Evolutionary conservation across 2,329 filamentous ascomycete genomes (phyloP).

Genomic region (Apiospora sp.): DNA sequence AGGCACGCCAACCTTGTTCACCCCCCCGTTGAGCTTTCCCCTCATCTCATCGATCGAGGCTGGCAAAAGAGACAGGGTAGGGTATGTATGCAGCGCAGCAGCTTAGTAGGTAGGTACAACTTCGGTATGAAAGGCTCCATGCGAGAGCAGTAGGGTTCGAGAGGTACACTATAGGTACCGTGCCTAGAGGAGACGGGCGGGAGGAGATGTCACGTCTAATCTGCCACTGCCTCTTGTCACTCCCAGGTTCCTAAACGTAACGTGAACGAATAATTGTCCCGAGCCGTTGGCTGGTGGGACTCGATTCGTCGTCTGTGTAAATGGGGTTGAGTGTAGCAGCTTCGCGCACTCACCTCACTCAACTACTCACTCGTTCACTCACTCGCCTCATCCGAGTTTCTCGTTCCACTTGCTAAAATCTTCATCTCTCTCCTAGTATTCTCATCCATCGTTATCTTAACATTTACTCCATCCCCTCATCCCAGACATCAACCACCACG

Average conservation of each 20-base stretch:
- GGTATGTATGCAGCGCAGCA: not conserved
- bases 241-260: not conserved
- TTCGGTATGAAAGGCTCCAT: not conserved
- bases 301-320: constrained; percentile 16
- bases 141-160: not conserved
- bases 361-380: not conserved
- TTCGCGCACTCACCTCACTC: constrained; percentile 16
- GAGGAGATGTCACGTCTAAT: not conserved
- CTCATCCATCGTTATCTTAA: not conserved
- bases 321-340: constrained; percentile 6
- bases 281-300: constrained; percentile 15
- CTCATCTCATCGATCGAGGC: constrained; percentile 19
- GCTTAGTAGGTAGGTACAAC: constrained; percentile 13
- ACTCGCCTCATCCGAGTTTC: constrained; percentile 9
- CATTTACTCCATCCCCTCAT: not conserved
- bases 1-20: constrained; percentile 19
- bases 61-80: not conserved
- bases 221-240: not conserved
- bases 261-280: constrained; percentile 8
- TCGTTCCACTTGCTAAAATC: constrained; percentile 19
- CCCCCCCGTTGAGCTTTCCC: constrained; percentile 4
- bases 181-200: not conserved
- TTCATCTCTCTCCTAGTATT: constrained; percentile 9
- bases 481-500: not conserved
- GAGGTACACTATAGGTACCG: not conserved